Base-by-base conservation (phyloP, 2,329 filamentous ascomycete species). In the Talaromyces islandicus region DNA sequence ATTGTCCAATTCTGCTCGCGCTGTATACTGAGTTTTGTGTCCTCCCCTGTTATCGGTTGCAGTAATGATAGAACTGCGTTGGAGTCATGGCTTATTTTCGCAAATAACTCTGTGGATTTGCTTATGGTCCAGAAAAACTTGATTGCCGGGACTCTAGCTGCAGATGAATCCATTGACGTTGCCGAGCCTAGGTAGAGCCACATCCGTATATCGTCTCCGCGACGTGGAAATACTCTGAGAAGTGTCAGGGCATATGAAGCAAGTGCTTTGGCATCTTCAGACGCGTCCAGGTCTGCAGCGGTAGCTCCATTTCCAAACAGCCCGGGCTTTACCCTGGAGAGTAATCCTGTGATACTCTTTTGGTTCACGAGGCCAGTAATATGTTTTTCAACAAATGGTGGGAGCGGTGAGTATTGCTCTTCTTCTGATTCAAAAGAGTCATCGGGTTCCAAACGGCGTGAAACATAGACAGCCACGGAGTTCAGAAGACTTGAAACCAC, bases 181-280 rank as follows among this genome's bases (percentile, higher is more conserved):
- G 89, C 80, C 50, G 88, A 85, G 0, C 91, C 90, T 46, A 94
- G 81, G 69, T 94, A 97, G 0, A 97, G 80, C 77, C 91, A 93
- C 91, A 97, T 96, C 24, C 92, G 88, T 62, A 97, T 95, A 61
- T 97, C 92, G 69, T 97, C 92, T 3, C 87, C 88, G 61, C 86
- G 83, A 7, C 82, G 79, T 9, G 93, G 92, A 65, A 97, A 97
- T 67, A 92, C 92, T 61, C 90, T 85, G 4, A 97, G 79, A 3
- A 99, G 78, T 0, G 90, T 92, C 43, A 97, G 80, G 2, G 92
- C 91, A 70, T 96, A 97, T 29, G 89, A 91, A 12, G 93, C 91
- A 43, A 96, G 79, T 12, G 91, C 78, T 65, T 88, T 89, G 2
- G 90, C 88, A 69, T 89, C 85, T 60, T 83, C 78, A 7, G 77